Evolutionary conservation across 345 rosid genomes (phyloP).

Genomic region (Salix suchowensis): DNA sequence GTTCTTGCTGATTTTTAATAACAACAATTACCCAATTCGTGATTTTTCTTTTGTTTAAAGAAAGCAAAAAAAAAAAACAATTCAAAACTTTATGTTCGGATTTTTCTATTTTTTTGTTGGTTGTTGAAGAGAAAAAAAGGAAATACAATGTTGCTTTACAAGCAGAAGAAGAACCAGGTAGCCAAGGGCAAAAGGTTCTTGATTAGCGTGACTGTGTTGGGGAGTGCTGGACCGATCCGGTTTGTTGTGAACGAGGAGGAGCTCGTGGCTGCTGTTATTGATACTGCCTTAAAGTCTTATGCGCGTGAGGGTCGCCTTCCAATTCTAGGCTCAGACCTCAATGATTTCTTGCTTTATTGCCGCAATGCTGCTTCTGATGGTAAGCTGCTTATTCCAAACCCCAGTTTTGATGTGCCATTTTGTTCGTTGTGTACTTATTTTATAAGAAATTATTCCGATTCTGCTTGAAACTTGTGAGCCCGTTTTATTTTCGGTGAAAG

Average conservation of each 20-base stretch:
- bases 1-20: not conserved
- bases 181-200: slow-evolving; percentile 68
- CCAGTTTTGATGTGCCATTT: not conserved
- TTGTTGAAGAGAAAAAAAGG: not conserved
- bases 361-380: slow-evolving; percentile 55
- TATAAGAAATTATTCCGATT: not conserved
- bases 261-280: slow-evolving; percentile 69
- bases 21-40: not conserved
- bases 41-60: not conserved
- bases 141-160: slow-evolving; percentile 63
- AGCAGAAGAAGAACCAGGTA: slow-evolving; percentile 68
- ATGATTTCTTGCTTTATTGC: slow-evolving; percentile 70
- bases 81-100: slow-evolving; percentile 4
- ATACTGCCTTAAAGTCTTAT: slow-evolving; percentile 70
- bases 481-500: not conserved
- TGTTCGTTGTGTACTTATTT: not conserved
- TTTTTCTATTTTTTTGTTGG: slow-evolving; percentile 8
- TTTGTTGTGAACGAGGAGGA: slow-evolving; percentile 77
- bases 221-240: slow-evolving; percentile 96
- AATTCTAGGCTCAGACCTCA: slow-evolving; percentile 70
- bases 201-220: slow-evolving; percentile 74
- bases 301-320: slow-evolving; percentile 99
- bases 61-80: not conserved
- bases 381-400: slow-evolving; percentile 15
- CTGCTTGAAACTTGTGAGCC: not conserved